A percentile compares a stretch with the other conserved stretches of the same genome.
These are phyloP conservation scores for Arbutus unedo DNA, from an alignment of 148 eudicot species.

Conservation along the genomic window DNA sequence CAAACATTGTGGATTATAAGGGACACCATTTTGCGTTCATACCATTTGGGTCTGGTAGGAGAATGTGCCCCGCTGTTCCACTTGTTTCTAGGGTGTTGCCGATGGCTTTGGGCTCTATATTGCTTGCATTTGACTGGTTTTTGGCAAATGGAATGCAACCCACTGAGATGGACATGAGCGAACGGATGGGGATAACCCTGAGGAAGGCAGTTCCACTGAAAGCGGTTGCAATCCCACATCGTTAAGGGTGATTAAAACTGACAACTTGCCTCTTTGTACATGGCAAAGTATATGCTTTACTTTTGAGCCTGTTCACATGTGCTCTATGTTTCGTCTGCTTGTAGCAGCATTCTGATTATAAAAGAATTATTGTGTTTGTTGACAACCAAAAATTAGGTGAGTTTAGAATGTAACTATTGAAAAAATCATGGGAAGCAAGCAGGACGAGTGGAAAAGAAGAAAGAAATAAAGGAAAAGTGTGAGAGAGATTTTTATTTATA, in stretches of 20 bases:
- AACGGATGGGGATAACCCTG: conserved; percentile 28
- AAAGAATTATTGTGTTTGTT: no score
- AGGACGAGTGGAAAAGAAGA: no score
- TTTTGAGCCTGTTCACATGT: no score
- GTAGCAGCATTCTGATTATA: no score
- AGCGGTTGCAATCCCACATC: conserved; percentile 18
- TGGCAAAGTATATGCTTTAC: no score
- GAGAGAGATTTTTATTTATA: no score
- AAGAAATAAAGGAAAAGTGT: no score
- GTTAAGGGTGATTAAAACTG: not conserved
- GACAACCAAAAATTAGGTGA: no score
- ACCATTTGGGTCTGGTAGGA: conserved; percentile 63
- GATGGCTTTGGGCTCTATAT: conserved; percentile 44
- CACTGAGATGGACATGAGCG: conserved; percentile 24
- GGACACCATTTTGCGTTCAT: conserved; percentile 56
- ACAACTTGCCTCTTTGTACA: no score
- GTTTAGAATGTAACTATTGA: no score
- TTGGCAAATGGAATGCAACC: conserved; percentile 11
- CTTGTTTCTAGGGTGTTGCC: conserved; percentile 40
- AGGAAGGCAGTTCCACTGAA: conserved; percentile 22
- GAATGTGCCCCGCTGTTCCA: conserved; percentile 66
- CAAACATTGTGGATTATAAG: conserved; percentile 32
- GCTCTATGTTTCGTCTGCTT: no score
- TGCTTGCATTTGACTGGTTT: conserved; percentile 61
- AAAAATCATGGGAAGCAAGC: no score